Evolutionary conservation across 2,329 filamentous ascomycete species (phyloP).

Genomic region (Nemania sp.): DNA sequence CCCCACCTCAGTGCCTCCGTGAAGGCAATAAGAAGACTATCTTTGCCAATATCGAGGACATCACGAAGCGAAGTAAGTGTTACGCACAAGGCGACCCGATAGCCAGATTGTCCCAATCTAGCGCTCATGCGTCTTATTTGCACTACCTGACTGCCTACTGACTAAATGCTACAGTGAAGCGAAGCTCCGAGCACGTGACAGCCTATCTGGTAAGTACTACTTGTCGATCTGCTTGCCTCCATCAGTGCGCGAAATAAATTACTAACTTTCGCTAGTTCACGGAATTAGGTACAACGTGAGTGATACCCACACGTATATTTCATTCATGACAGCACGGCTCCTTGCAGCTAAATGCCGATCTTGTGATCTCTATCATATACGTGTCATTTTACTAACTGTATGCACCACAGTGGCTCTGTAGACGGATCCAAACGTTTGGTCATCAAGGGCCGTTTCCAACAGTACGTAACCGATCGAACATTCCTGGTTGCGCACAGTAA

Average conservation of each 20-base stretch:
- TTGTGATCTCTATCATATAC: too few relatives aligned
- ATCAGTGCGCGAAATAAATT: neutral
- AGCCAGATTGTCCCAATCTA: too few relatives aligned
- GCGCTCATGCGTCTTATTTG: neutral
- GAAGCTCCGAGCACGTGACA: slow-evolving; percentile 95
- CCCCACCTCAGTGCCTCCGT: slow-evolving; percentile 95
- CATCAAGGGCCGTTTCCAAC: slow-evolving; percentile 99
- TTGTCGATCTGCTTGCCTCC: neutral
- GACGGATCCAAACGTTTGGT: slow-evolving; percentile 91
- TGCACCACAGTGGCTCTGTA: slow-evolving; percentile 67
- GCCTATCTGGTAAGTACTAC: slow-evolving; percentile 66
- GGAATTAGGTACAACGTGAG: slow-evolving; percentile 84
- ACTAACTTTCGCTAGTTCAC: slow-evolving; percentile 61
- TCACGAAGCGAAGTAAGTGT: slow-evolving; percentile 78
- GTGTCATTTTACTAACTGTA: slow-evolving; percentile 6
- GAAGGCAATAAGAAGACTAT: slow-evolving; percentile 99
- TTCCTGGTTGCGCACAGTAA: slow-evolving; percentile 64
- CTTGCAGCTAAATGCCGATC: too few relatives aligned
- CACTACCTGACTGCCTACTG: neutral
- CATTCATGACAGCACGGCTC: too few relatives aligned
- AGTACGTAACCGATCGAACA: slow-evolving; percentile 58
- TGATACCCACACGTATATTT: neutral
- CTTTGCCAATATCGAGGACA: slow-evolving; percentile 98
- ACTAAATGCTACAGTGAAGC: slow-evolving; percentile 66
- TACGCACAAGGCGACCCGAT: too few relatives aligned